phyloP scores from a whole-genome alignment of 2,329 filamentous ascomycete genomes.

The Pseudogymnoascus sp. region DNA sequence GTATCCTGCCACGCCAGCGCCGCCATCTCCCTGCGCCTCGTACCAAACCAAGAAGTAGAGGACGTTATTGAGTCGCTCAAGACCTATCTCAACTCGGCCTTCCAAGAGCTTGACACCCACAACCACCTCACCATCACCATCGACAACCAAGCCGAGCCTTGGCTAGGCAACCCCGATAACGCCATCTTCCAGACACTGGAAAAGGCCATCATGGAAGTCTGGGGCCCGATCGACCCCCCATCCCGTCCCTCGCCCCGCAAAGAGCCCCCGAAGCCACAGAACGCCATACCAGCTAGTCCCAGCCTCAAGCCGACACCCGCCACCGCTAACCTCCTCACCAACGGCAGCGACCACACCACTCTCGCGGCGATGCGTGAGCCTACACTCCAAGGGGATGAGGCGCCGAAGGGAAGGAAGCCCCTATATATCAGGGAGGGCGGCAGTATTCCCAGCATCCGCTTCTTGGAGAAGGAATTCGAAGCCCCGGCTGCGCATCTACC shows the following conservation, averaged over 20 bases:
- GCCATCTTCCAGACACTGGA: constrained; percentile 87
- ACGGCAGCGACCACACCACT: constrained; percentile 31
- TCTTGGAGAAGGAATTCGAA: constrained; percentile 86
- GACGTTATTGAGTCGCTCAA: constrained; percentile 62
- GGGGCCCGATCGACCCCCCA: constrained; percentile 50
- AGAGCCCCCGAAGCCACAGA: constrained; percentile 15
- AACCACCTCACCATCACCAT: constrained; percentile 77
- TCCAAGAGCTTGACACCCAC: constrained; percentile 65
- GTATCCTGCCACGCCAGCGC: constrained; percentile 86
- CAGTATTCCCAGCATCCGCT: constrained; percentile 88
- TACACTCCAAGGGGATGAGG: constrained; percentile 12
- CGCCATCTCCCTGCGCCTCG: constrained; percentile 80
- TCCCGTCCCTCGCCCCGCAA: constrained; percentile 28
- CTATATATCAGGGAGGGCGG: constrained; percentile 94
- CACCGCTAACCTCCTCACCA: constrained; percentile 44
- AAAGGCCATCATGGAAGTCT: constrained; percentile 73
- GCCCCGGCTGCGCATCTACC: constrained; percentile 89
- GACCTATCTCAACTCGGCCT: constrained; percentile 61
- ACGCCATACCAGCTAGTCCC: constrained; percentile 17
- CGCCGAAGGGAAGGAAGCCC: constrained; percentile 45
- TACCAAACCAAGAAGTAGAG: constrained; percentile 84
- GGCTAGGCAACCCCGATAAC: constrained; percentile 87
- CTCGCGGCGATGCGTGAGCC: constrained; percentile 17
- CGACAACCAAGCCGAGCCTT: constrained; percentile 89
- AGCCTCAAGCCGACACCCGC: constrained; percentile 36